phyloP scores from a whole-genome alignment of 192 early-diverging fungal genomes.

The Mortierella claussenii region DNA sequence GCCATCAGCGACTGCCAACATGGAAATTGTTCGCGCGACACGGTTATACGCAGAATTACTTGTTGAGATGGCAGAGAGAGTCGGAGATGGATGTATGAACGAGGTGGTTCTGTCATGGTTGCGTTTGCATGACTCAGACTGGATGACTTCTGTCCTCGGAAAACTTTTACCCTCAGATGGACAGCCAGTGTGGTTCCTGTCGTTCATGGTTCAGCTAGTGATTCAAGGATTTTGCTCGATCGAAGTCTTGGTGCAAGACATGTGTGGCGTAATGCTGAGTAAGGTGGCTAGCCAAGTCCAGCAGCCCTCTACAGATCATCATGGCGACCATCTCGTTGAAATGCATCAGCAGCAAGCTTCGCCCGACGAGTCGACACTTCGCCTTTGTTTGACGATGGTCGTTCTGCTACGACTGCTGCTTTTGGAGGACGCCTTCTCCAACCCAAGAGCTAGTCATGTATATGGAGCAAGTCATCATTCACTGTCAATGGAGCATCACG shows the following conservation, averaged over 20 bases:
- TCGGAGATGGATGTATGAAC: conserved; percentile 32
- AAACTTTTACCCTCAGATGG: not conserved
- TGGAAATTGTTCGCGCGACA: conserved; percentile 20
- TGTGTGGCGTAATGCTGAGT: conserved; percentile 33
- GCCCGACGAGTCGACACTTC: conserved; percentile 17
- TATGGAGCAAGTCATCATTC: conserved; percentile 30
- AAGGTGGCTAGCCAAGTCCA: conserved; percentile 21
- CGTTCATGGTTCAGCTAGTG: conserved; percentile 44
- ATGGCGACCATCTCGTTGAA: conserved; percentile 14
- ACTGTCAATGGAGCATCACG: conserved; percentile 13
- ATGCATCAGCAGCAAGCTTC: conserved; percentile 5
- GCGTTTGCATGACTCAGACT: conserved; percentile 23
- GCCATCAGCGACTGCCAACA: not conserved
- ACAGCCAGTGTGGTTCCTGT: conserved; percentile 32
- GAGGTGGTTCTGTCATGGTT: conserved; percentile 43
- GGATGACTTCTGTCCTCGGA: conserved; percentile 33
- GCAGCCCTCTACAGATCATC: not conserved
- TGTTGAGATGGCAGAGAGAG: conserved; percentile 38
- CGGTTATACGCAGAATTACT: conserved; percentile 28
- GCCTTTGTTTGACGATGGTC: conserved; percentile 33
- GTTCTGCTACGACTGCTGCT: conserved; percentile 23
- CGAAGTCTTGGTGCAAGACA: conserved; percentile 34
- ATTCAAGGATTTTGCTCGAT: conserved; percentile 43
- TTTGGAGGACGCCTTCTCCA: conserved; percentile 26
- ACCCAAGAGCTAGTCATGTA: conserved; percentile 19